Conservation (phyloP, 768 basidiomycete species). For the Mycena olivaceomarginata region DNA sequence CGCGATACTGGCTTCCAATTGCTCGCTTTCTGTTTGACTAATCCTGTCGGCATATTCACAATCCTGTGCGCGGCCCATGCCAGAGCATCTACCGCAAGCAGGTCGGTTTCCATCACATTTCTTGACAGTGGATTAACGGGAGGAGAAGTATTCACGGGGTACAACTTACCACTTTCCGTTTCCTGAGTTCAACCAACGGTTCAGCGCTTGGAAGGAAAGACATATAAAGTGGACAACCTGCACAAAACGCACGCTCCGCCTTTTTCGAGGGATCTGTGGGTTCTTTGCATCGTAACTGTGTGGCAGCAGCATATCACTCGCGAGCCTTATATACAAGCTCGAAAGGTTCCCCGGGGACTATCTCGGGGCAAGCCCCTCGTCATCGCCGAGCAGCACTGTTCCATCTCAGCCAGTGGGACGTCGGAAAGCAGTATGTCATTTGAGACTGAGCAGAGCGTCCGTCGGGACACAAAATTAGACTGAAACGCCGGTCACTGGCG, state of each 20-base stretch:
- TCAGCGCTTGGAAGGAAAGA: neutral
- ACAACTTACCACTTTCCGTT: conserved; percentile 27
- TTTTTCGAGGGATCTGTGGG: conserved; percentile 11
- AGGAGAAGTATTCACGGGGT: neutral
- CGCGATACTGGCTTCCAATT: conserved; percentile 63
- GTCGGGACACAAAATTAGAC: neutral
- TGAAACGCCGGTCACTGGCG: neutral
- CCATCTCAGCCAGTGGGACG: neutral
- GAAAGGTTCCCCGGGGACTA: neutral
- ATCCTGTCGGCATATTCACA: conserved; percentile 66
- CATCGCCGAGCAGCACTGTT: neutral
- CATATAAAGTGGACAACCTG: conserved; percentile 31
- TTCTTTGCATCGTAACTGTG: conserved; percentile 18
- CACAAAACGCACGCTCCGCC: conserved; percentile 42
- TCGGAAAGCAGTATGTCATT: neutral
- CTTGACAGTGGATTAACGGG: conserved; percentile 46
- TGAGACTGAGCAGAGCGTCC: neutral
- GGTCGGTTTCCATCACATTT: conserved; percentile 67
- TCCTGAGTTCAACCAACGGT: conserved; percentile 3
- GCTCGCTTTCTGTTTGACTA: conserved; percentile 57
- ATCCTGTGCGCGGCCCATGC: conserved; percentile 60
- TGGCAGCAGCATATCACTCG: too few relatives aligned
- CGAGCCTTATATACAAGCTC: conserved; percentile 11
- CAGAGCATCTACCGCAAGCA: conserved; percentile 62
- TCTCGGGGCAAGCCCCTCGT: neutral